phyloP scores from a whole-genome alignment of 1,139 yeast genomes.

The Hyphopichia burtonii region DNA sequence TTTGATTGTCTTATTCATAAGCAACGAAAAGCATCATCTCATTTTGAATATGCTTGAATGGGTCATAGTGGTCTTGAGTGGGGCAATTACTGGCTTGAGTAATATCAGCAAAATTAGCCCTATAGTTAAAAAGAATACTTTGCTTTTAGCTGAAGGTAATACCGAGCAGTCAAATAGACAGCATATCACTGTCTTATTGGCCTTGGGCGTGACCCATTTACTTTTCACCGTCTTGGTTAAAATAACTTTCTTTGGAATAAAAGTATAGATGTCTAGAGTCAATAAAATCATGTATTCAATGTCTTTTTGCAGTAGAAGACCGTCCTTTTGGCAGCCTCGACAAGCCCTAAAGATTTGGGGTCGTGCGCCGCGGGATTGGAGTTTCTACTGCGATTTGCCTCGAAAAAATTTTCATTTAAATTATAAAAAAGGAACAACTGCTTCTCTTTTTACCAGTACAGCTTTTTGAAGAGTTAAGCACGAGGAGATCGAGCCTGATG shows the following conservation, averaged over 20 bases:
- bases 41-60: constrained; percentile 44
- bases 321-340: not conserved
- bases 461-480: too few relatives aligned
- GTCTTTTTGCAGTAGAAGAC: not conserved
- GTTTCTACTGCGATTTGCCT: too few relatives aligned
- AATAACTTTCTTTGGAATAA: constrained; percentile 48
- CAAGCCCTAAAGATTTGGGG: not conserved
- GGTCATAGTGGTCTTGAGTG: constrained; percentile 47
- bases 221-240: constrained; percentile 48
- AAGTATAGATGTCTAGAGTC: not conserved
- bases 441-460: too few relatives aligned
- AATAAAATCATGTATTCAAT: not conserved
- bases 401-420: not conserved
- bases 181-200: constrained; percentile 20
- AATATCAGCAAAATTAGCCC: constrained; percentile 45
- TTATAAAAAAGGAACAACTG: too few relatives aligned
- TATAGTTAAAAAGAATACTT: constrained; percentile 34
- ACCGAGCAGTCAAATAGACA: constrained; percentile 18
- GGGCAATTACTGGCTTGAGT: constrained; percentile 48
- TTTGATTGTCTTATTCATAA: constrained; percentile 45
- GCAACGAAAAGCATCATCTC: constrained; percentile 31
- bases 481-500: not conserved
- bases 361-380: too few relatives aligned
- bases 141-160: constrained; percentile 28
- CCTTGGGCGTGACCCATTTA: constrained; percentile 37